Evolutionary conservation across 2,329 filamentous ascomycete genomes (phyloP), one percentile per base, ranked within the genome.

Genomic region (Thelonectria blattea): DNA sequence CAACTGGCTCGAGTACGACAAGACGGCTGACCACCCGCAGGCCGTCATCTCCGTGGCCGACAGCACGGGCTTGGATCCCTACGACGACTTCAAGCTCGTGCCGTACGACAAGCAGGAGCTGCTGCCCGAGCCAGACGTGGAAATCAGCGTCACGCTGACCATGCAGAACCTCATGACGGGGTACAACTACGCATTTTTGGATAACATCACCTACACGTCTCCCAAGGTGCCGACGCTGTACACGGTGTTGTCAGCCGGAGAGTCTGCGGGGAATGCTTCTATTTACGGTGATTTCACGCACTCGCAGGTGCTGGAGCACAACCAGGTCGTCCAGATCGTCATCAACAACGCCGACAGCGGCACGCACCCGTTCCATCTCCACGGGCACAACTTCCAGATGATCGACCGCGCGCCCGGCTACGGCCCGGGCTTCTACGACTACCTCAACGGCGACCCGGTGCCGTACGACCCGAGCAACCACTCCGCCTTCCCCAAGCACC

Each of bases 181-280:
- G 8, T 82, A 82, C 56, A 82, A 81, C 71, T 81, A 81, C 63
- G 88, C 86, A 62, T 88, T 88, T 76, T 85, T 91, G 78, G 93
- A 94, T 80, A 88, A 91, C 74, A 85, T 92, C 65, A 92, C 90
- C 45, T 96, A 93, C 74, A 83, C 85, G 3, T 56, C 75, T 0
- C 91, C 91, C 52, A 91, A 91, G 72, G 91, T 96, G 0, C 93
- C 92, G 0, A 87, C 89, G 0, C 81, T 96, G 0, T 96, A 93
- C 80, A 92, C 90, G 1, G 91, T 84, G 2, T 80, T 96, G 6
- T 86, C 85, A 0, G 75, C 86, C 0, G 86, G 85, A 8, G 77
- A 91, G 52, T 77, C 82, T 20, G 84, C 86, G 8, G 80, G 79
- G 10, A 80, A 91, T 62, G 78, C 87, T 0, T 61, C 73, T 4